Base-by-base conservation (phyloP, 345 rosid species). In the Schrenkiella parvula region DNA sequence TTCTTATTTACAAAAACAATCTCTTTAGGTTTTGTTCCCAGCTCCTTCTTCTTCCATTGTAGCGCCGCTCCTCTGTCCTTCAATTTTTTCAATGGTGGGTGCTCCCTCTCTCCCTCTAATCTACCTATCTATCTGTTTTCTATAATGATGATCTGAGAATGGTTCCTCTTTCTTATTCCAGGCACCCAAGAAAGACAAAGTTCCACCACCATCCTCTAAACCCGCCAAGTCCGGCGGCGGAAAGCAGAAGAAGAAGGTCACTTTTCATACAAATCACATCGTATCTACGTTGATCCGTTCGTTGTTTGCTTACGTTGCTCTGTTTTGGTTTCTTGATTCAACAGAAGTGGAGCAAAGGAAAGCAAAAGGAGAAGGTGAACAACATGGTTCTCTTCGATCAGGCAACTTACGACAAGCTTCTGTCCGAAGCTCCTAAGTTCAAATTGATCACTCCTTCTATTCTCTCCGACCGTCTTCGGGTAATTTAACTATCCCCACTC, bases 361-460 rank as follows among this genome's bases (percentile, higher is more conserved):
- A 83, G 74, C 87, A 85, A 73, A 81, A 83, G 81, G 87, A 83
- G 80, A 83, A 85, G 66, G 85, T 85, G 75, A 85, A 83, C 85
- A 85, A 83, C 78, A 80, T 81, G 89, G 87, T 83, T 26, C 37
- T 85, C 53, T 83, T 85, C 41, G 87, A 81, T 32, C 87, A 80
- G 38, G 84, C 78, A n/a, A 83, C 85, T 3, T 81, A 83, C 59
- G 85, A 85, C 59, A 80, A 81, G 77, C 87, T 83, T 47, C 75
- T 85, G n/a, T 46, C 82, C 2, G 85, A 85, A 34, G 84, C 71
- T 70, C 84, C 89, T 13, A 83, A 85, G 69, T 81, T 75, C 80
- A 85, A 83, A 71, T 73, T 80, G 11, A 28, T 83, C 50, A 81
- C 85, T 37, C 80, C 85, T 22, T 83, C 85, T 8, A 53, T 83